Evolutionary conservation across 192 early-diverging fungal genomes (phyloP).

Genomic region (Coemansia sp.): DNA sequence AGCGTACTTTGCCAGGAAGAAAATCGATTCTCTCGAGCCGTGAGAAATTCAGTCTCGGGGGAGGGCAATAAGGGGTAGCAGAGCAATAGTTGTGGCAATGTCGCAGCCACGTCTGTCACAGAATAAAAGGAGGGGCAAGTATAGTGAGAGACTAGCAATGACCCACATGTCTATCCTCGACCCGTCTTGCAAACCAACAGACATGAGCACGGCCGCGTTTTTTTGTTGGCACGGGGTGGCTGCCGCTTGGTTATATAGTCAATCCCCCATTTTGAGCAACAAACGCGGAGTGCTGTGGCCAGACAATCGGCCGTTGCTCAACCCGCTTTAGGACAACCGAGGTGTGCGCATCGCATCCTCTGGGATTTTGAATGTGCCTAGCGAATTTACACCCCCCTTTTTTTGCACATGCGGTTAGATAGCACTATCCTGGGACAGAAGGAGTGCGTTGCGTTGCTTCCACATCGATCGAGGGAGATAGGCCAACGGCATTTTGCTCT

Average conservation of each 20-base stretch:
- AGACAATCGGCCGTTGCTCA: not conserved
- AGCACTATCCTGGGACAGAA: not conserved
- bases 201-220: not conserved
- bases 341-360: not conserved
- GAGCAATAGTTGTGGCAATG: not conserved
- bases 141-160: not conserved
- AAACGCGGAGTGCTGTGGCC: not conserved
- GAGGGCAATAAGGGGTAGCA: not conserved
- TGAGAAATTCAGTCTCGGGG: conserved; percentile 1
- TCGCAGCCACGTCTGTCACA: not conserved
- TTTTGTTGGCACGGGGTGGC: conserved; percentile 1
- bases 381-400: not conserved
- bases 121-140: not conserved
- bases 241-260: not conserved
- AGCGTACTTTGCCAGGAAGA: not conserved
- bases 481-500: not conserved
- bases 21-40: not conserved
- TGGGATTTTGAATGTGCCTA: not conserved
- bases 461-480: not conserved
- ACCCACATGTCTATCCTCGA: not conserved
- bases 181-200: not conserved
- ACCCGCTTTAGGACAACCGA: conserved; percentile 3
- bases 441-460: not conserved
- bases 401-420: not conserved
- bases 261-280: not conserved